Percentiles rank a stretch among this genome's conserved stretches.
These are phyloP conservation scores for Tolypocladium paradoxum DNA, from an alignment of 2,329 filamentous ascomycete genomes.

Conservation along the genomic window DNA sequence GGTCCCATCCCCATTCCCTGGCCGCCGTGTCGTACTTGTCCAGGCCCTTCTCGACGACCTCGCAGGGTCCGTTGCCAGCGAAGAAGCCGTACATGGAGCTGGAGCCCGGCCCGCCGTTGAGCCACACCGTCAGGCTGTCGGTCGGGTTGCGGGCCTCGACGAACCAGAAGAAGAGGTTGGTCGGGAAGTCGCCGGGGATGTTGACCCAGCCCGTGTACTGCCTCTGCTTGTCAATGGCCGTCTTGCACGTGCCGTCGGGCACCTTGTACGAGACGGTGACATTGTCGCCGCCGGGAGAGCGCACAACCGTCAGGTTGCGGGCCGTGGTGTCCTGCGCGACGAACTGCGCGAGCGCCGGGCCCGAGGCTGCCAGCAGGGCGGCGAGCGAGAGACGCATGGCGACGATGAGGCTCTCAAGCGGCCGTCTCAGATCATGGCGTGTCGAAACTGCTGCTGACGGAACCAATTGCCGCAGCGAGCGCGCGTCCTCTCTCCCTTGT, in stretches of 20 bases:
- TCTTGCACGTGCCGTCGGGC: slow-evolving; percentile 50
- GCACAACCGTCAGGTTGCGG: slow-evolving; percentile 42
- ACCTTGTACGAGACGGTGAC: slow-evolving; percentile 60
- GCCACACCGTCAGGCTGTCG: slow-evolving; percentile 44
- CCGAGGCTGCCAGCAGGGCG: slow-evolving; percentile 6
- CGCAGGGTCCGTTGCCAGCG: slow-evolving; percentile 44
- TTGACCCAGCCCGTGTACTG: slow-evolving; percentile 63
- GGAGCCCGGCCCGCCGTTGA: slow-evolving; percentile 57
- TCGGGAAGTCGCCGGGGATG: slow-evolving; percentile 43
- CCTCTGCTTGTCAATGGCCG: slow-evolving; percentile 52
- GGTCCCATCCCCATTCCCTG: slow-evolving; percentile 57
- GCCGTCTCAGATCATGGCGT: not conserved
- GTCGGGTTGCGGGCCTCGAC: slow-evolving; percentile 33
- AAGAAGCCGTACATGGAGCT: slow-evolving; percentile 57
- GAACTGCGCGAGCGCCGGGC: slow-evolving; percentile 20
- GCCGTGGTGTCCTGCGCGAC: slow-evolving; percentile 15
- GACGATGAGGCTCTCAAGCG: not conserved
- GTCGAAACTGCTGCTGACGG: not conserved
- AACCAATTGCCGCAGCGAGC: not conserved
- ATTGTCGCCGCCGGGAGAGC: slow-evolving; percentile 50
- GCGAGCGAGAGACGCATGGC: slow-evolving; percentile 9
- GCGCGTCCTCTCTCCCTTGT: not conserved
- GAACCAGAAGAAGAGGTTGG: slow-evolving; percentile 43
- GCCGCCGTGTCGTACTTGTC: slow-evolving; percentile 43
- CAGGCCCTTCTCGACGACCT: slow-evolving; percentile 35